Evolutionary conservation across 2,329 filamentous ascomycete species (phyloP).

Genomic region (Macrophomina tecta): DNA sequence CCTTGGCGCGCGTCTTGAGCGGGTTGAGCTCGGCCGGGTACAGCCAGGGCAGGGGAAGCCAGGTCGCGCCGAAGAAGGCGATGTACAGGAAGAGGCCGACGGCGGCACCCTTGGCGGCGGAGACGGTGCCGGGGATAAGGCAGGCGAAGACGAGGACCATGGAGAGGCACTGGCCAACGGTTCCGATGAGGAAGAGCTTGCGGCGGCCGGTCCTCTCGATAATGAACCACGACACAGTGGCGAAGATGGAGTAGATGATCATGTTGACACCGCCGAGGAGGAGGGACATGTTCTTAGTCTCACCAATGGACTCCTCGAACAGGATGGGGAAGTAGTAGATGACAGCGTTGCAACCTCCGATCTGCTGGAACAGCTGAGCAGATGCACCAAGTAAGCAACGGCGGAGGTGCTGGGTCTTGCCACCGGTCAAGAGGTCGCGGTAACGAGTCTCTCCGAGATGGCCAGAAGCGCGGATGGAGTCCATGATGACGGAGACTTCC

Average conservation of each 20-base stretch:
- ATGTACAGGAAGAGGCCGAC: conserved; percentile 74
- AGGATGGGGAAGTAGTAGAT: conserved; percentile 53
- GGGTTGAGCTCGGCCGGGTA: conserved; percentile 59
- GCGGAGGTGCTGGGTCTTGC: conserved; percentile 70
- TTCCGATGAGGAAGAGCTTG: conserved; percentile 50
- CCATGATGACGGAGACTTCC: conserved; percentile 69
- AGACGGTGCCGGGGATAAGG: conserved; percentile 45
- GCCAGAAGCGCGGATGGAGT: conserved; percentile 54
- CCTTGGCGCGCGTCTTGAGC: conserved; percentile 61
- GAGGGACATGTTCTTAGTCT: conserved; percentile 48
- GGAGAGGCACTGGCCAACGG: conserved; percentile 60
- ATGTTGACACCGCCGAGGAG: conserved; percentile 58
- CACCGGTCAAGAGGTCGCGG: conserved; percentile 64
- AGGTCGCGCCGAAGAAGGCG: conserved; percentile 70
- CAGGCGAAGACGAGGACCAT: conserved; percentile 56
- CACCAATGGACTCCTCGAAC: conserved; percentile 58
- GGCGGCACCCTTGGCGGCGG: conserved; percentile 55
- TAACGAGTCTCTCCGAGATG: conserved; percentile 50
- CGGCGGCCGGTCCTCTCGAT: conserved; percentile 65
- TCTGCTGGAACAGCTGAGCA: conserved; percentile 66
- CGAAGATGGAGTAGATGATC: conserved; percentile 62
- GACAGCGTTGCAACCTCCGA: conserved; percentile 59
- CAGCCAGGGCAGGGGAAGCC: conserved; percentile 67
- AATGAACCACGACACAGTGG: conserved; percentile 66
- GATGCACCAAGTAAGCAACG: conserved; percentile 66